Evolutionary conservation across 163 green algal species (phyloP), one percentile per base, ranked within the genome.

Genomic region (Chlorella variabilis): DNA sequence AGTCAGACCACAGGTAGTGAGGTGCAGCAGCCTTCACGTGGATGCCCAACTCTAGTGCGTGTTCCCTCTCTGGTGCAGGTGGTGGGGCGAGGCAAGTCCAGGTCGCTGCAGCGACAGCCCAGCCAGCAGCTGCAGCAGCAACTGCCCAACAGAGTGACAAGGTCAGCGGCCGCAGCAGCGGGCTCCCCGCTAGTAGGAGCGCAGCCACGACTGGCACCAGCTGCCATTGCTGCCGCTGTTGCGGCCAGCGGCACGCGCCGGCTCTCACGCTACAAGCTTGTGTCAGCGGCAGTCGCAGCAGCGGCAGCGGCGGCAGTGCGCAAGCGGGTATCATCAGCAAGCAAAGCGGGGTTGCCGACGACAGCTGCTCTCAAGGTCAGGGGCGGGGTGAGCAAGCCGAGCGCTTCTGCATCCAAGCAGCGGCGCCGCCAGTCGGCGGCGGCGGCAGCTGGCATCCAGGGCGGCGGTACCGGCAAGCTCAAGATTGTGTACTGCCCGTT

Each of bases 401-500:
- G 20, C 21, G 27, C 7, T n/a, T 11, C 31, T 66, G n/a, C n/a
- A 61, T 48, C 48, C 31, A 45, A 41, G 56, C 73, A 71, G 25
- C 36, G 33, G 45, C 29, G 27, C 61, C 75, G 54, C 15, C 54
- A 62, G 23, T 25, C 23, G 29, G 61, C 51, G n/a, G 76, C 63
- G 33, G 65, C 49, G 17, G 48, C 65, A 77, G 49, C 51, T 11
- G 13, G 76, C 62, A 54, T 13, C 27, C 4, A 29, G 17, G 15
- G 51, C 45, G 31, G 6, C 6, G 59, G 39, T 21, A 54, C 4
- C 34, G 75, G 41, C 48, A 51, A 49, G 38, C 38, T 45, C 21
- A 51, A 41, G 42, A 83, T 85, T 48, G 82, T 87, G 49, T 84
- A 77, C 63, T 87, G 82, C 69, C 76, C 82, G 2, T 4, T 70